phyloP scores from a whole-genome alignment of 371 early-diverging fungal species.

The Catenaria anguillulae region DNA sequence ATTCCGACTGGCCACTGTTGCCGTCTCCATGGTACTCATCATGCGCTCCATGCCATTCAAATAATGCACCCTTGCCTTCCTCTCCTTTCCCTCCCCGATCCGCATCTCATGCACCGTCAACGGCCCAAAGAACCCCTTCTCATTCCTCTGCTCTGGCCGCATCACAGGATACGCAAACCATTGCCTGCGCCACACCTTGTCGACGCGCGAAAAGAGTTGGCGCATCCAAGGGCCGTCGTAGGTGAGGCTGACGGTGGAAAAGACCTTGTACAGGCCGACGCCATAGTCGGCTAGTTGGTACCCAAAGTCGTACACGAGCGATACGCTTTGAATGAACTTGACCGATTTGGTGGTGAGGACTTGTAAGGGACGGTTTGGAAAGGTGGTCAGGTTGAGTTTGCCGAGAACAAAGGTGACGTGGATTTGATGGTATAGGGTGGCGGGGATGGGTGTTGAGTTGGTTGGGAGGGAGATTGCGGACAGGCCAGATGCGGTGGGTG shows the following conservation, averaged over 20 bases:
- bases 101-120: constrained; percentile 11
- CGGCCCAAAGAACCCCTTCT: background rate
- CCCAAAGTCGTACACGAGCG: background rate
- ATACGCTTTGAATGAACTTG: constrained; percentile 8
- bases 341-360: constrained; percentile 35
- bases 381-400: constrained; percentile 24
- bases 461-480: too few species aligned
- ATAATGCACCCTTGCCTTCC: constrained; percentile 32
- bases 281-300: background rate
- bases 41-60: constrained; percentile 41
- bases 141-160: constrained; percentile 19
- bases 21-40: constrained; percentile 49
- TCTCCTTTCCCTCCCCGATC: constrained; percentile 8
- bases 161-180: constrained; percentile 57
- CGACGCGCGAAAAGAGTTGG: background rate
- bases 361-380: constrained; percentile 27
- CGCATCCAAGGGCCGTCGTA: too few species aligned
- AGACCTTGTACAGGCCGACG: constrained; percentile 27
- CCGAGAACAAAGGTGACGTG: constrained; percentile 52
- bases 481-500: background rate
- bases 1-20: constrained; percentile 39
- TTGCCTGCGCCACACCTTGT: constrained; percentile 11
- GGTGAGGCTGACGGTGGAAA: constrained; percentile 24
- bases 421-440: constrained; percentile 29
- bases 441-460: constrained; percentile 2